These are phyloP conservation scores for Haplographium delicatum DNA, from an alignment of 495 filamentous ascomycete species.

Conservation along the genomic window DNA sequence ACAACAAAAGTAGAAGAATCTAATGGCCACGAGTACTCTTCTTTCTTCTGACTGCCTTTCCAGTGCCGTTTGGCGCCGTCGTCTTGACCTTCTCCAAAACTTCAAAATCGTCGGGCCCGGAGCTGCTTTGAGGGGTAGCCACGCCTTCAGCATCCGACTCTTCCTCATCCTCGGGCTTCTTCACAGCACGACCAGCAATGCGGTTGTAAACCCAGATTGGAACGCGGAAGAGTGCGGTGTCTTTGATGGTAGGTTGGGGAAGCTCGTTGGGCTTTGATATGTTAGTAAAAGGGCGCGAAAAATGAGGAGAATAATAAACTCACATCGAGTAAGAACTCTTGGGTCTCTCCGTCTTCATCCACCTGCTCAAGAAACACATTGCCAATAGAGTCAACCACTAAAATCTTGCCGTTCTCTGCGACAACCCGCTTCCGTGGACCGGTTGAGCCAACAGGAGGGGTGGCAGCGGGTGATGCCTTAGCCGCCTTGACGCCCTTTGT, in stretches of 20 bases:
- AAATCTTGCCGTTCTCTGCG: constrained; percentile 89
- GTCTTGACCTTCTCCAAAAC: constrained; percentile 46
- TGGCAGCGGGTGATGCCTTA: constrained; percentile 43
- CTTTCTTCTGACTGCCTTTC: constrained; percentile 18
- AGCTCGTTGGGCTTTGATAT: constrained; percentile 54
- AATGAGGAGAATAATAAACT: constrained; percentile 26
- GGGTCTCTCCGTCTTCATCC: constrained; percentile 74
- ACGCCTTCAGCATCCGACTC: constrained; percentile 28
- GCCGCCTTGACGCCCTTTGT: constrained; percentile 38
- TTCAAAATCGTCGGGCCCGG: constrained; percentile 49
- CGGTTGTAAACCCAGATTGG: constrained; percentile 60
- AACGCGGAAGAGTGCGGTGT: constrained; percentile 66
- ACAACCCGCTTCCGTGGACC: constrained; percentile 78
- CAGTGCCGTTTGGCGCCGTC: constrained; percentile 20
- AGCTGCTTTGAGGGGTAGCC: constrained; percentile 35
- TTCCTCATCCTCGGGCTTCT: constrained; percentile 31
- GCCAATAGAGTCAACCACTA: constrained; percentile 86
- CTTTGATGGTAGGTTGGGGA: constrained; percentile 54
- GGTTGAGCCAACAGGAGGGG: constrained; percentile 41
- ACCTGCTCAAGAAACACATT: constrained; percentile 91
- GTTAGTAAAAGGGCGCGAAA: constrained; percentile 10
- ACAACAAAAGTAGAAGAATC: no score
- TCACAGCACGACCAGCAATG: constrained; percentile 49
- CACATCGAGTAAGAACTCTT: constrained; percentile 81
- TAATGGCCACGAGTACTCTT: constrained; percentile 17